Base-by-base conservation (phyloP, 2,329 filamentous ascomycete species). In the Fusarium dlaminii region DNA sequence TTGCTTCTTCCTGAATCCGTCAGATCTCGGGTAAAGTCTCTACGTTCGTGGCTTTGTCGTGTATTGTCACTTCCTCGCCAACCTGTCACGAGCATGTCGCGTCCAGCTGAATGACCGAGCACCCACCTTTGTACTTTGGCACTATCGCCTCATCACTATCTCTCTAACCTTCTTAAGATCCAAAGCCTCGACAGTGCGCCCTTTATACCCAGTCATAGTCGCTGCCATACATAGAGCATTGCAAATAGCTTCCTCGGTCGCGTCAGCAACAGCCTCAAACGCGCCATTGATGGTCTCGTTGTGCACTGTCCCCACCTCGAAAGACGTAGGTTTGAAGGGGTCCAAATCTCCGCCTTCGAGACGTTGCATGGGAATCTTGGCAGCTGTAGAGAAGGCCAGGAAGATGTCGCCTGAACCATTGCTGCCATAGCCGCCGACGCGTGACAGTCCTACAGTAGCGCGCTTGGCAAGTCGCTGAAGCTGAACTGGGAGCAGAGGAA, bases 341-440 rank as follows among this genome's bases (percentile, higher is more conserved):
- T 90, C 83, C 9, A 85, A 81, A 1, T 61, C 29, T 70, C 73
- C 71, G 66, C 74, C 72, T 70, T 69, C 63, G 3, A 80, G 43
- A 12, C 78, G 70, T 74, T 87, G 85, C 42, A 75, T 64, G 1
- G 80, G 78, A 8, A 90, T 81, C 48, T 84, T 82, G 66, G 87
- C 89, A 11, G 84, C 90, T 0, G 90, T 93, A 13, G 90, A 92
- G 67, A 93, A 89, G 8, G 91, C 90, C 6, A 93, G 82, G 77
- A 92, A 92, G 66, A 93, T 89, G 68, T 93, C 91, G 0, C 91
- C 91, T 0, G 89, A 92, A 17, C 85, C 85, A 71, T 92, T 92
- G 48, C 86, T 84, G 0, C 90, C 90, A 67, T 89, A 88, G 5
- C 90, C 89, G 6, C 90, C 90, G 1, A 91, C 90, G 64, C 87